These are phyloP conservation scores for Hanseniaspora taiwanica DNA, from an alignment of 805 yeast species.

Conservation along the genomic window DNA sequence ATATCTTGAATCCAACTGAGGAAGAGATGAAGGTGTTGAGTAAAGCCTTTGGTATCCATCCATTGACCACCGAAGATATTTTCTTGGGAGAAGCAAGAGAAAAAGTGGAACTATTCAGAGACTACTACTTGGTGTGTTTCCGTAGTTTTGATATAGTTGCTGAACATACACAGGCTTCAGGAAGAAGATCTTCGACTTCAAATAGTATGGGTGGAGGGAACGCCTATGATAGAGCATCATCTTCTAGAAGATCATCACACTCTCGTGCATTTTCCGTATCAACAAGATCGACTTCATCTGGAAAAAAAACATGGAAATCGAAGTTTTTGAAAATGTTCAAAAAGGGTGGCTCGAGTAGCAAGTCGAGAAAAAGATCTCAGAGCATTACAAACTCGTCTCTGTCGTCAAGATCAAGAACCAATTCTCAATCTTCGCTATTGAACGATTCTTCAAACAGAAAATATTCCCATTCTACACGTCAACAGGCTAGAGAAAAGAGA, in stretches of 20 bases:
- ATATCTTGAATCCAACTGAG: conserved; percentile 84
- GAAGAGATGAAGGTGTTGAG: conserved; percentile 90
- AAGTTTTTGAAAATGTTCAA: not conserved
- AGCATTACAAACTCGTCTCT: not conserved
- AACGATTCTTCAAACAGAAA: not conserved
- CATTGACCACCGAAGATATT: conserved; percentile 91
- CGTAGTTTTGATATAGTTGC: conserved; percentile 71
- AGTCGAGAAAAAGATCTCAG: not conserved
- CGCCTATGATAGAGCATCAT: conserved; percentile 2
- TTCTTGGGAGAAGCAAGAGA: conserved; percentile 88
- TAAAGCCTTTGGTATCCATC: conserved; percentile 89
- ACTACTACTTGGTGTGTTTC: conserved; percentile 86
- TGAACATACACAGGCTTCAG: conserved; percentile 29
- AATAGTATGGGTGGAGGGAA: conserved; percentile 4
- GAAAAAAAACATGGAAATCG: conserved; percentile 1
- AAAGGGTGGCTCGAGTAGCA: not conserved
- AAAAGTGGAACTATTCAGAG: conserved; percentile 83
- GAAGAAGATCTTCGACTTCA: not conserved
- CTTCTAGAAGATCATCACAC: conserved; percentile 5
- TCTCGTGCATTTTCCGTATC: conserved; percentile 1
- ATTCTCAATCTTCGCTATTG: not conserved
- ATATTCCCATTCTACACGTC: not conserved
- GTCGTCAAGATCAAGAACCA: not conserved
- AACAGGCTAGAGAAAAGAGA: conserved; percentile 19
- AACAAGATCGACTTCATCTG: not conserved